Percentiles rank a stretch among this genome's conserved stretches.
Evolutionary conservation across 306 rosid species (phyloP).

Genomic region (Amphicarpaea edgeworthii): DNA sequence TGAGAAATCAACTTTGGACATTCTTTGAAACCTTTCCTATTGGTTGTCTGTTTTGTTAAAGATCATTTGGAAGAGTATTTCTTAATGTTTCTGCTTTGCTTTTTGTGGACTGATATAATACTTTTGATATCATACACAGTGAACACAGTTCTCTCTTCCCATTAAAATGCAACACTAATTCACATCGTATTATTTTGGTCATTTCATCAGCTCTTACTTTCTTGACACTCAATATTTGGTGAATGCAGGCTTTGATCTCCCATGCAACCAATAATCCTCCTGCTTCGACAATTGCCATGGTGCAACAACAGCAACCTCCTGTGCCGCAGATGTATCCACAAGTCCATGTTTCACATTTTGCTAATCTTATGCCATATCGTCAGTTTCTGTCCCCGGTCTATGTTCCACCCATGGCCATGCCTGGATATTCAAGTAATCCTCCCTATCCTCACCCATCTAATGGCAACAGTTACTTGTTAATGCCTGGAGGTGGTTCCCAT

Average conservation of each 20-base stretch:
- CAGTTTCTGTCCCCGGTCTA: slow-evolving; percentile 90
- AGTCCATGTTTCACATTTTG: slow-evolving; percentile 89
- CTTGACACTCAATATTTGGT: slow-evolving; percentile 17
- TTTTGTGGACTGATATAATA: slow-evolving; percentile 12
- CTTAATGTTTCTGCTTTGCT: slow-evolving; percentile 3
- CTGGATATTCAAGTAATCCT: slow-evolving; percentile 85
- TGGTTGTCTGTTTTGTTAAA: neutral
- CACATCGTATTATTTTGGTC: neutral
- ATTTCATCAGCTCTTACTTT: neutral
- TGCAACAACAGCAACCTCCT: slow-evolving; percentile 85
- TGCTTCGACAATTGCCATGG: slow-evolving; percentile 75
- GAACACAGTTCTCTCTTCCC: neutral
- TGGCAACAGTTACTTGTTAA: slow-evolving; percentile 87
- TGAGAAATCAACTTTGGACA: slow-evolving; percentile 1
- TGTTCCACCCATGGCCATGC: slow-evolving; percentile 98
- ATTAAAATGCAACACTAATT: slow-evolving; percentile 19
- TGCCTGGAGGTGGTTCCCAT: slow-evolving; percentile 95
- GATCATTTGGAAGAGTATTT: neutral
- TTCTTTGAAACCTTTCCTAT: neutral
- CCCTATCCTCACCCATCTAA: slow-evolving; percentile 92
- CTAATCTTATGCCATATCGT: slow-evolving; percentile 92
- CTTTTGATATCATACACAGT: neutral
- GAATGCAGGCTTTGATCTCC: slow-evolving; percentile 67
- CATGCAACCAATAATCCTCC: slow-evolving; percentile 66
- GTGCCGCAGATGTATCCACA: slow-evolving; percentile 98